Percentiles rank a stretch among this genome's conserved stretches.
Conservation (phyloP, 192 early-diverging fungal genomes). For the Allomyces javanicus region DNA sequence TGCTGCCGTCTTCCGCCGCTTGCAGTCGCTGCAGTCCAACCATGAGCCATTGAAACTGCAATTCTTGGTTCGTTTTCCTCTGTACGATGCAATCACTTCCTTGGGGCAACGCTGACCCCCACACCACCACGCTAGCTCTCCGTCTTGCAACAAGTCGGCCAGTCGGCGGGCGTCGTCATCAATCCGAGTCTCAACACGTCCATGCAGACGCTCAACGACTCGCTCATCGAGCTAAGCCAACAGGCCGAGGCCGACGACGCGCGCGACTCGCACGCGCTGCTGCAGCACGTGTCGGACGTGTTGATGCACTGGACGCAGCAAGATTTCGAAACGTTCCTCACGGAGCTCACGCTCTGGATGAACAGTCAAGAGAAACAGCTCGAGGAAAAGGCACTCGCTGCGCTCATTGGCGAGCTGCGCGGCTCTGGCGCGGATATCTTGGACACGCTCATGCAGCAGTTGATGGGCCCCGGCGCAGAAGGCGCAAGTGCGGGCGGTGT, state of each 20-base stretch:
- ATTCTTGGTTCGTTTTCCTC: not conserved
- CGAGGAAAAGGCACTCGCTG: no score
- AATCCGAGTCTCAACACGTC: not conserved
- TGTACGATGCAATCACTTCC: no score
- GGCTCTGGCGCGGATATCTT: no score
- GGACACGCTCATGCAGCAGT: no score
- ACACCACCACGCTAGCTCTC: not conserved
- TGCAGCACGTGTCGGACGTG: not conserved
- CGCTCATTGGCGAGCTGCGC: no score
- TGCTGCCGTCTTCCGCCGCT: conserved; percentile 14
- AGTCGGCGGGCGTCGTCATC: not conserved
- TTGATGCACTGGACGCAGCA: not conserved
- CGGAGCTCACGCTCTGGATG: not conserved
- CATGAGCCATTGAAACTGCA: not conserved
- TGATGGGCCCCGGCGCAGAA: no score
- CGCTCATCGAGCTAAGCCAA: not conserved
- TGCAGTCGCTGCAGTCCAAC: not conserved
- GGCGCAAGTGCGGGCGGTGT: no score
- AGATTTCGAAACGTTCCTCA: not conserved
- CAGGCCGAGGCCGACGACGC: no score
- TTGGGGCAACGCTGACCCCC: no score
- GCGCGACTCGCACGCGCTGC: not conserved
- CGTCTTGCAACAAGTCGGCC: not conserved
- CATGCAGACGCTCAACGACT: not conserved
- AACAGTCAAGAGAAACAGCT: not conserved